Evolutionary conservation across 257 asterid species (phyloP), one percentile per base, ranked within the genome.

Genomic region (Galeopsis tetrahit): DNA sequence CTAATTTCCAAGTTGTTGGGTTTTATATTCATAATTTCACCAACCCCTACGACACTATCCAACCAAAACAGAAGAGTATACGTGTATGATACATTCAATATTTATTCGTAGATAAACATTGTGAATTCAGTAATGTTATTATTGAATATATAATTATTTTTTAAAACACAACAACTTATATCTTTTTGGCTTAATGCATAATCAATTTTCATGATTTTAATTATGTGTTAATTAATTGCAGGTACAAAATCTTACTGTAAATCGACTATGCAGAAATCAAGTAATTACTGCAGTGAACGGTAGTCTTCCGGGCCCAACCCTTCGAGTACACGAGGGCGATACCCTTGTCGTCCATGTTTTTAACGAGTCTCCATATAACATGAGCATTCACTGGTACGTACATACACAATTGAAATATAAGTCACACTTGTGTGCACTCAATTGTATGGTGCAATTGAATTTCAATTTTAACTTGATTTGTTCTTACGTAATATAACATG

Each of bases 221-320:
- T 13, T n/a, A 68, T 69, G 34, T 69, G 64, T 49, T 55, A 4
- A 11, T 14, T 4, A 13, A 53, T 1, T 73, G 60, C 85, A 91
- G 97, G 96, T 91, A 42, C 49, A 84, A 78, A 89, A 91, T 70
- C 70, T 75, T 17, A 89, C 86, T 0, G 75, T 85, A 63, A 77
- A 81, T 59, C 83, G 85, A 34, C 72, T 91, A 1, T 91, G 97
- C 68, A 38, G 52, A 11, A 74, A 74, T 6, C 89, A 75, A 78
- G 88, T 85, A 21, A 87, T 91, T 7, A 85, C 88, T 4, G 96
- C 90, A 35, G 97, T 85, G 8, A 90, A 88, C 10, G 92, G 86
- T 4, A 69, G 81, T 14, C 79, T 88, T 17, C 97, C 97, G 0
- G 97, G 96, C 2, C 94, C 94, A 0, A 83, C 87, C 4, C 55